These are phyloP conservation scores for Trichoderma asperelloides DNA, from an alignment of 495 filamentous ascomycete genomes.

Conservation along the genomic window DNA sequence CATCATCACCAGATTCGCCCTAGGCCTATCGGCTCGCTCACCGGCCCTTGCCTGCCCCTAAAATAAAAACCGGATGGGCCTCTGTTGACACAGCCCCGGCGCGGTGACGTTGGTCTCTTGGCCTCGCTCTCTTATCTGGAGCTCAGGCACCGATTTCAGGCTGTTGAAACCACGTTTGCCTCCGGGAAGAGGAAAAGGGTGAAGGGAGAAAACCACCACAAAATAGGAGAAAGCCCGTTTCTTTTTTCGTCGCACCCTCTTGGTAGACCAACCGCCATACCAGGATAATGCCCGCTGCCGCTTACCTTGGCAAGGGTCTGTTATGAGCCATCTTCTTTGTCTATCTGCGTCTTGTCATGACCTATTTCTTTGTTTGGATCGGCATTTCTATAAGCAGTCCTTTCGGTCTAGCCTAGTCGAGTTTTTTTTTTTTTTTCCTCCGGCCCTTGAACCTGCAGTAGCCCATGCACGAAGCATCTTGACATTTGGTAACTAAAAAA, in stretches of 20 bases:
- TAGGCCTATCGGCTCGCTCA: constrained; percentile 2
- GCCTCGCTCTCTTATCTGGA: neutral
- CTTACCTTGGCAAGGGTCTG: neutral
- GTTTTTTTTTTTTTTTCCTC: neutral
- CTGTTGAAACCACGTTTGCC: neutral
- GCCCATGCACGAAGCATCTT: neutral
- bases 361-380: neutral
- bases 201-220: too few species aligned
- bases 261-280: neutral
- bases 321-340: neutral
- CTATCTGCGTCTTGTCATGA: neutral
- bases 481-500: neutral
- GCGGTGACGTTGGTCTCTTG: neutral
- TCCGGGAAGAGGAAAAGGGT: neutral
- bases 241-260: neutral
- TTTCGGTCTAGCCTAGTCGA: neutral
- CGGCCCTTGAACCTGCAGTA: neutral
- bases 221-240: neutral
- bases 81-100: neutral
- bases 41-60: neutral
- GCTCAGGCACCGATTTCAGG: neutral
- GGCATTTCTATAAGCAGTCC: neutral
- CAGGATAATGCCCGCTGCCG: neutral
- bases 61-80: neutral
- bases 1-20: constrained; percentile 1